Percentiles rank a stretch among this genome's conserved stretches.
Conservation (phyloP, 1,139 yeast species). For the Sugiyamaella paludigena region DNA sequence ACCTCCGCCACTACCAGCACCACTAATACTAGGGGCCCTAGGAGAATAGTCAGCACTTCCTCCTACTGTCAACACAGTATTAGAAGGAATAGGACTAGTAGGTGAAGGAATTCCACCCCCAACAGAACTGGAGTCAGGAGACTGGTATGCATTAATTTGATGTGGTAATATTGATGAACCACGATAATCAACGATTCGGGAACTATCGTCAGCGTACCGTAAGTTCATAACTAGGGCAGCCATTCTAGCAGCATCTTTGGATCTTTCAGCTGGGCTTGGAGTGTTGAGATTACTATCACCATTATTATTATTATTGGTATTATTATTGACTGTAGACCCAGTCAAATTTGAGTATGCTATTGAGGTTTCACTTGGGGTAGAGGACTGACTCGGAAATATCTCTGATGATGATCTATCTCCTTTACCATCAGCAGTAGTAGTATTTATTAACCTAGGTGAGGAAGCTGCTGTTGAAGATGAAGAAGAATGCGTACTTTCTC, state of each 20-base stretch:
- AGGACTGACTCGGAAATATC: no score
- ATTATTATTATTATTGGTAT: background rate
- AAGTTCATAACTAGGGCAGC: conserved; percentile 28
- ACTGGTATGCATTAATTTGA: background rate
- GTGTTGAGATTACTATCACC: background rate
- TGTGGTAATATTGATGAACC: background rate
- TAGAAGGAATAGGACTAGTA: background rate
- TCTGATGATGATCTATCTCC: no score
- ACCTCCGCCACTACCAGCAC: no score
- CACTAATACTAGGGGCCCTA: no score
- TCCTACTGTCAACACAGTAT: no score
- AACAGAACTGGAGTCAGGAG: background rate
- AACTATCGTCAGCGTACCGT: conserved; percentile 22
- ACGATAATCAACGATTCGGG: conserved; percentile 2
- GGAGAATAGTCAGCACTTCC: no score
- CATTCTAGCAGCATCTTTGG: conserved; percentile 27
- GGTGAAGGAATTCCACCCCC: background rate
- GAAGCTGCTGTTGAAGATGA: no score
- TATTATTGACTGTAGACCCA: background rate
- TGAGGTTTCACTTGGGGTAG: no score
- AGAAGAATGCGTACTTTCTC: no score
- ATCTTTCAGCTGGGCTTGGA: conserved; percentile 8
- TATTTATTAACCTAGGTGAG: no score
- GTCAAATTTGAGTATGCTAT: no score
- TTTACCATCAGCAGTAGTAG: no score